A percentile compares a stretch with the other conserved stretches of the same genome.
phyloP scores from a whole-genome alignment of 2,329 filamentous ascomycete species.

The Pyricularia grisea region DNA sequence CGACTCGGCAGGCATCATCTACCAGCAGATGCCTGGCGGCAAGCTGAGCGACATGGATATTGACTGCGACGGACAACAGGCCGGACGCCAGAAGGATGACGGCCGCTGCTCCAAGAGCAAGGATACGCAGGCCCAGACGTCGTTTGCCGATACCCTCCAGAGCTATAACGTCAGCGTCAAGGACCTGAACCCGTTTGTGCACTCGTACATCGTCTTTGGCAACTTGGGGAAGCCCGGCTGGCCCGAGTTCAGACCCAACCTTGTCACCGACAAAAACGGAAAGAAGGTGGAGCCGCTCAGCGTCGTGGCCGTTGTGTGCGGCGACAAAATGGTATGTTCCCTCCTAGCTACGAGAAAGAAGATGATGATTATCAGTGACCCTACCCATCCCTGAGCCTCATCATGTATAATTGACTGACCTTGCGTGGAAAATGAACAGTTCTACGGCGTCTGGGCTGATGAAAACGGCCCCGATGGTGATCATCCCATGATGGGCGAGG shows the following conservation, averaged over 20 bases:
- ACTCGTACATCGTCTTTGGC: slow-evolving; percentile 45
- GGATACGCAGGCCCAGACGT: slow-evolving; percentile 31
- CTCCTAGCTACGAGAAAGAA: not conserved
- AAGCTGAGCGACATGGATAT: slow-evolving; percentile 46
- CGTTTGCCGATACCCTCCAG: slow-evolving; percentile 28
- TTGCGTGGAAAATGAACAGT: slow-evolving; percentile 12
- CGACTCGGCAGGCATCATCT: slow-evolving; percentile 25
- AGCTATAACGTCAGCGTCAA: slow-evolving; percentile 23
- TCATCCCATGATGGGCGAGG: slow-evolving; percentile 33
- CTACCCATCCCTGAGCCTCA: not conserved
- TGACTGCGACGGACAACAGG: slow-evolving; percentile 45
- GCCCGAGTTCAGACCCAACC: slow-evolving; percentile 29
- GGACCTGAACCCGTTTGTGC: slow-evolving; percentile 40
- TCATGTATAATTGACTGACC: not conserved
- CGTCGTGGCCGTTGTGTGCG: slow-evolving; percentile 45
- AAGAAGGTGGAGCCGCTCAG: slow-evolving; percentile 34
- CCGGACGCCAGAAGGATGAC: slow-evolving; percentile 23
- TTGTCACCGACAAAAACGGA: not conserved
- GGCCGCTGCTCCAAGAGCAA: slow-evolving; percentile 32
- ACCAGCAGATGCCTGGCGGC: slow-evolving; percentile 28
- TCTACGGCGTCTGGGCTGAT: slow-evolving; percentile 46
- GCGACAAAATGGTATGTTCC: slow-evolving; percentile 28
- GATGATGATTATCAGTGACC: too few relatives aligned
- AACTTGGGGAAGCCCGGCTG: slow-evolving; percentile 28
- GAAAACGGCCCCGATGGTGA: slow-evolving; percentile 35